These are phyloP conservation scores for Cucumis melo DNA, from an alignment of 306 rosid genomes.

Conservation along the genomic window DNA sequence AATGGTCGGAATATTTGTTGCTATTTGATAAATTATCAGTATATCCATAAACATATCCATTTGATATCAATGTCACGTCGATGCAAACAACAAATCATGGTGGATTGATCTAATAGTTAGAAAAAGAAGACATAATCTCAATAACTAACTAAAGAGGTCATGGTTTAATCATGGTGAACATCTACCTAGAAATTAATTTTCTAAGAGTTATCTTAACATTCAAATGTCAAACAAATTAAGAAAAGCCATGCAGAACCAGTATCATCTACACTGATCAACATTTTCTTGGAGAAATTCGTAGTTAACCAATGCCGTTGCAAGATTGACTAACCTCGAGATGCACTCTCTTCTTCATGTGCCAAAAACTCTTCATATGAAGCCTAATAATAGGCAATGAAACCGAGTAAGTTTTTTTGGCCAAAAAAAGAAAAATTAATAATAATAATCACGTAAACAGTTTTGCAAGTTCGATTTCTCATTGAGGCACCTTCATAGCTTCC, in stretches of 20 bases:
- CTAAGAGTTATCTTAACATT: too few relatives aligned
- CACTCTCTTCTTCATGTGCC: slow-evolving; percentile 55
- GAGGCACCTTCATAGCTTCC: slow-evolving; percentile 63
- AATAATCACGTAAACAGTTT: neutral
- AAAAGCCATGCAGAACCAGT: neutral
- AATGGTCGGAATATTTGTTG: too few relatives aligned
- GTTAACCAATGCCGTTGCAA: neutral
- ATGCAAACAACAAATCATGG: neutral
- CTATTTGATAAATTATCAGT: too few relatives aligned
- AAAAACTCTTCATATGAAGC: slow-evolving; percentile 65
- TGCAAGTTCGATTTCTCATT: neutral
- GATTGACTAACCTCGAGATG: slow-evolving; percentile 50
- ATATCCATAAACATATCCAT: too few relatives aligned
- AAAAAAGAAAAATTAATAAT: neutral
- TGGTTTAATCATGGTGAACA: too few relatives aligned
- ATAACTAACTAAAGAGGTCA: too few relatives aligned
- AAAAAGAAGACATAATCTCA: too few relatives aligned
- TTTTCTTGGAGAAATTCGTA: neutral
- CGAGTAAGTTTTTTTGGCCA: neutral
- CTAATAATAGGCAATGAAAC: slow-evolving; percentile 23
- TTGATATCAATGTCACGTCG: too few relatives aligned
- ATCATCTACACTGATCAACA: neutral
- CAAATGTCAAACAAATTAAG: neutral
- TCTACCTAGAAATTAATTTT: too few relatives aligned
- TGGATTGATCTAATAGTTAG: too few relatives aligned